Conservation (phyloP, 345 rosid species). For the Lepidium sativum region DNA sequence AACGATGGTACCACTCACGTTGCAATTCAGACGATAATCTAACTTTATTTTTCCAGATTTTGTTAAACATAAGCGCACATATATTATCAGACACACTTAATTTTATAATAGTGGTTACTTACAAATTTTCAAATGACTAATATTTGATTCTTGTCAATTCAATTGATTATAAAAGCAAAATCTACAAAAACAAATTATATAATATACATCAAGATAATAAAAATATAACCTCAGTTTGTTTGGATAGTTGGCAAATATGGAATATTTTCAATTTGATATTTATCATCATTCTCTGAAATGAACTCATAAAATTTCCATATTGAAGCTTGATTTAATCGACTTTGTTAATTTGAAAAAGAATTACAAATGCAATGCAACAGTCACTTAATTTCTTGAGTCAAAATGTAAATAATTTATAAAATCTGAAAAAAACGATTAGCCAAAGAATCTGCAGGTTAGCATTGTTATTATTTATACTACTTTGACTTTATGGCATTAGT, state of each 20-base stretch:
- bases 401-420: no score
- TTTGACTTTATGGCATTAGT: constrained; percentile 21
- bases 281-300: neutral
- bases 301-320: neutral
- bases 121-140: no score
- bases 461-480: neutral
- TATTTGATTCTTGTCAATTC: no score
- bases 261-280: no score
- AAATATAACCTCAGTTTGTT: neutral
- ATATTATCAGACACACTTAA: no score
- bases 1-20: neutral
- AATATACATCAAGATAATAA: neutral
- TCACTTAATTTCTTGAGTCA: no score
- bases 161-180: no score
- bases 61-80: neutral
- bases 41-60: neutral
- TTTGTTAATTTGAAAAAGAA: neutral
- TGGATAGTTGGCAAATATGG: no score
- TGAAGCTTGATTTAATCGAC: neutral
- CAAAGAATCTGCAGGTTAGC: neutral
- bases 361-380: no score
- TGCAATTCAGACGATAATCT: neutral
- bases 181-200: no score
- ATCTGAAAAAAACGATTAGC: no score
- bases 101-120: no score